These are phyloP conservation scores for Pythium apleroticum DNA, from an alignment of 352 stramenopile species.

Conservation along the genomic window DNA sequence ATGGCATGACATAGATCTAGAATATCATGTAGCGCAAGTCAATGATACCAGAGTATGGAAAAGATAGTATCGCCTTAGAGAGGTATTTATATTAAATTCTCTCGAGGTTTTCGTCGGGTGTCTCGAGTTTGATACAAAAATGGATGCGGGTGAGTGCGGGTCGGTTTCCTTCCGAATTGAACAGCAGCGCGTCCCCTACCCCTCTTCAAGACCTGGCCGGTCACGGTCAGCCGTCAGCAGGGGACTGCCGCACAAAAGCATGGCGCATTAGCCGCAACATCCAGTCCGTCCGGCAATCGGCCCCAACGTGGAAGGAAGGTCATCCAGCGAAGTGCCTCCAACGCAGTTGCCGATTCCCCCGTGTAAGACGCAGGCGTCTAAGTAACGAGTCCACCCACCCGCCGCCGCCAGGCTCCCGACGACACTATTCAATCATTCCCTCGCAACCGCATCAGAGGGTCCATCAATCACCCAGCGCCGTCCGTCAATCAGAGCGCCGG, in stretches of 20 bases:
- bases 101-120: no score
- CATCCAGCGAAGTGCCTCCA: neutral
- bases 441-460: neutral
- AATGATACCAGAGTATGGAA: slow-evolving; percentile 8
- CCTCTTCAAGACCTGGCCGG: neutral
- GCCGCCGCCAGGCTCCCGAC: no score
- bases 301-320: neutral
- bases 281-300: neutral
- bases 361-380: neutral
- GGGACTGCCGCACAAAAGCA: neutral
- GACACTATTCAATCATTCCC: neutral
- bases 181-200: slow-evolving; percentile 1
- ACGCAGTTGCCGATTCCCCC: neutral
- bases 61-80: no score
- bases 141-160: neutral
- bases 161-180: neutral
- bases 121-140: neutral
- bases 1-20: slow-evolving; percentile 5
- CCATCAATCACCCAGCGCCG: neutral
- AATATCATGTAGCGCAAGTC: neutral
- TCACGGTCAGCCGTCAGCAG: slow-evolving; percentile 1
- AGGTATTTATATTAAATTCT: no score
- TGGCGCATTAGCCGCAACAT: neutral
- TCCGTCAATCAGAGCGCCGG: neutral
- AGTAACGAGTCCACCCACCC: neutral